These are phyloP conservation scores for Microdochium trichocladiopsis DNA, from an alignment of 2,329 filamentous ascomycete species.

Conservation along the genomic window DNA sequence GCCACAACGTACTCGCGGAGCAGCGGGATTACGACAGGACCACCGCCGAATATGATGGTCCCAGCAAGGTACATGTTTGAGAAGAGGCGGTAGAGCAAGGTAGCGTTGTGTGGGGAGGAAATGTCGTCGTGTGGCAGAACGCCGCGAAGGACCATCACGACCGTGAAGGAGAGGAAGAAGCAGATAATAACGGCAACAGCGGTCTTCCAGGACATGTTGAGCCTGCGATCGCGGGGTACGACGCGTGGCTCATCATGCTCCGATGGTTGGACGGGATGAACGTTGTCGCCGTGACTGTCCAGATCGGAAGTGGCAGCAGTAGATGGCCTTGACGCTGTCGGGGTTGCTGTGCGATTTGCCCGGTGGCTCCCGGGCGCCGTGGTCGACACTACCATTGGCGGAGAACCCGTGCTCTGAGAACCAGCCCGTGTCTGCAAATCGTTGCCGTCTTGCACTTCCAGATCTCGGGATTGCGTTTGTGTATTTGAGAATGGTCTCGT, in stretches of 20 bases:
- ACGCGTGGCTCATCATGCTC: constrained; percentile 16
- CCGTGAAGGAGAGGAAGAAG: constrained; percentile 51
- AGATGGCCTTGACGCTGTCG: background rate
- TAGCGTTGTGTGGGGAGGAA: constrained; percentile 11
- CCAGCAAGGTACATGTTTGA: constrained; percentile 69
- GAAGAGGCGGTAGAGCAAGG: constrained; percentile 54
- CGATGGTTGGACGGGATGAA: background rate
- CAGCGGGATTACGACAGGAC: constrained; percentile 58
- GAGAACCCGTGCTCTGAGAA: too few relatives aligned
- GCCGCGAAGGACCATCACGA: constrained; percentile 44
- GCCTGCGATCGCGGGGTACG: constrained; percentile 21
- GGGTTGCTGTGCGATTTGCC: background rate
- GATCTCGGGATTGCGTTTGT: background rate
- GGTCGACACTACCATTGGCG: too few relatives aligned
- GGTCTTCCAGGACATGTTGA: constrained; percentile 36
- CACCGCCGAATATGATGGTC: constrained; percentile 60
- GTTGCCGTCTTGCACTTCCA: background rate
- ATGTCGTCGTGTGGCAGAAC: constrained; percentile 16
- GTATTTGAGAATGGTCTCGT: background rate
- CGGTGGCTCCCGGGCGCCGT: too few relatives aligned
- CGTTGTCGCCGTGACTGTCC: constrained; percentile 3
- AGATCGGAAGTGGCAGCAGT: background rate
- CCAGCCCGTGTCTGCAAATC: background rate
- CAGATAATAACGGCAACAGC: constrained; percentile 31
- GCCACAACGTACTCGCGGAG: constrained; percentile 56